Conservation (phyloP, 371 early-diverging fungal species). For the Apophysomyces ossiformis region DNA sequence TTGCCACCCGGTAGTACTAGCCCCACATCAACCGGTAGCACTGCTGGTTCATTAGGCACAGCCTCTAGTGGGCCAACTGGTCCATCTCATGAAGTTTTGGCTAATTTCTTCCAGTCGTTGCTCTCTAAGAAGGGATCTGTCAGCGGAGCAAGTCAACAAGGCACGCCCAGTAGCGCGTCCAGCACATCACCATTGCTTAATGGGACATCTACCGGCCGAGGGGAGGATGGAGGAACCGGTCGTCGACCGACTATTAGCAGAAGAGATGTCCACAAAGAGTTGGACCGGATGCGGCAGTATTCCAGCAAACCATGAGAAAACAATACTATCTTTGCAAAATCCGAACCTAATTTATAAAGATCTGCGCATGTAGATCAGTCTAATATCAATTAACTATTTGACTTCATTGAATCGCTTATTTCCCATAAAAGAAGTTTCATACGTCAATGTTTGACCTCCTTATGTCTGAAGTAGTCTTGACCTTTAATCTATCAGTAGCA, state of each 20-base stretch:
- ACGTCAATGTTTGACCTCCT: no score
- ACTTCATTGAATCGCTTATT: no score
- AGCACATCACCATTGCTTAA: conserved; percentile 13
- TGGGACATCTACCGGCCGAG: conserved; percentile 16
- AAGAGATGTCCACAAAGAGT: conserved; percentile 53
- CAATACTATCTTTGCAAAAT: no score
- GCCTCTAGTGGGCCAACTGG: conserved; percentile 36
- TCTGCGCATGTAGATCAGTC: background rate
- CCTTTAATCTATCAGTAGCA: no score
- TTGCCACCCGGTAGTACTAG: conserved; percentile 22
- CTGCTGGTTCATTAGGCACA: conserved; percentile 12
- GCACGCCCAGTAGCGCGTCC: conserved; percentile 1
- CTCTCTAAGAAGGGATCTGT: conserved; percentile 66
- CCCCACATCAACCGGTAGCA: conserved; percentile 25
- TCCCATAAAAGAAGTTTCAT: no score
- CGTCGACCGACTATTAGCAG: conserved; percentile 44
- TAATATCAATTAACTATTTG: no score
- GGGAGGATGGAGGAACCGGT: conserved; percentile 23
- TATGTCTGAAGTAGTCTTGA: no score
- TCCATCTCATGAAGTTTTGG: conserved; percentile 75
- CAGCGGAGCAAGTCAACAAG: conserved; percentile 13
- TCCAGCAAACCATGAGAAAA: conserved; percentile 31
- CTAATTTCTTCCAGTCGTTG: conserved; percentile 88
- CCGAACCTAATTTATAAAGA: background rate
- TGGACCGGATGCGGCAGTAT: conserved; percentile 49